A percentile compares a stretch with the other conserved stretches of the same genome.
These are phyloP conservation scores for Triglochin maritima DNA, from an alignment of 106 monocot genomes.

Conservation along the genomic window DNA sequence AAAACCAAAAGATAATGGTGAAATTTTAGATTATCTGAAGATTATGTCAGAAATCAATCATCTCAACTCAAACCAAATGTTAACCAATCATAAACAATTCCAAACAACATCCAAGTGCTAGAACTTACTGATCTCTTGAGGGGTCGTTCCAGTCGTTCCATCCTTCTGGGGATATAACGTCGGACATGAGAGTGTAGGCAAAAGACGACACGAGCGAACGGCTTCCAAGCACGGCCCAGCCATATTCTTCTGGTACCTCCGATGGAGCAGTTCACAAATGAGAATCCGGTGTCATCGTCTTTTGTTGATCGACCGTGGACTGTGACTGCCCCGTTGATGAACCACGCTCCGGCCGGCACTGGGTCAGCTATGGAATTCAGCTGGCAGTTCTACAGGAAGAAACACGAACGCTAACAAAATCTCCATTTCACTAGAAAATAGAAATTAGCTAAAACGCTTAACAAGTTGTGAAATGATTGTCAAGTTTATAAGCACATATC, in stretches of 20 bases:
- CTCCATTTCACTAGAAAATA: too few species aligned
- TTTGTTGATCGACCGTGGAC: slow-evolving; percentile 42
- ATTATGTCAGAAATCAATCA: too few species aligned
- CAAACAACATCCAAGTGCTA: not conserved
- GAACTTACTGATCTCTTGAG: slow-evolving; percentile 54
- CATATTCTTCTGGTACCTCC: slow-evolving; percentile 76
- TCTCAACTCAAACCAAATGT: too few species aligned
- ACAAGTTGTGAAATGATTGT: too few species aligned
- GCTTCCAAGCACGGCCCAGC: slow-evolving; percentile 84
- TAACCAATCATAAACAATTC: too few species aligned
- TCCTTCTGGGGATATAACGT: slow-evolving; percentile 68
- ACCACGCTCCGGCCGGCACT: slow-evolving; percentile 32
- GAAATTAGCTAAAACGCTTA: too few species aligned
- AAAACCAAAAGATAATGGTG: too few species aligned
- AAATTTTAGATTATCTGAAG: too few species aligned
- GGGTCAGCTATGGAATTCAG: slow-evolving; percentile 62
- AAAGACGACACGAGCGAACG: slow-evolving; percentile 71
- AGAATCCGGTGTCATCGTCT: slow-evolving; percentile 62
- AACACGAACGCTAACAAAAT: not conserved
- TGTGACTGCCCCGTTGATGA: slow-evolving; percentile 57
- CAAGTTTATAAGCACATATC: too few species aligned
- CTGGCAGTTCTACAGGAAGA: slow-evolving; percentile 50
- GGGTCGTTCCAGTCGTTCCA: slow-evolving; percentile 90
- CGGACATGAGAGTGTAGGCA: slow-evolving; percentile 59
- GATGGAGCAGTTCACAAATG: slow-evolving; percentile 68